Base-by-base conservation (phyloP, 441 rosid genomes). In the Rhodomyrtus psidioides region DNA sequence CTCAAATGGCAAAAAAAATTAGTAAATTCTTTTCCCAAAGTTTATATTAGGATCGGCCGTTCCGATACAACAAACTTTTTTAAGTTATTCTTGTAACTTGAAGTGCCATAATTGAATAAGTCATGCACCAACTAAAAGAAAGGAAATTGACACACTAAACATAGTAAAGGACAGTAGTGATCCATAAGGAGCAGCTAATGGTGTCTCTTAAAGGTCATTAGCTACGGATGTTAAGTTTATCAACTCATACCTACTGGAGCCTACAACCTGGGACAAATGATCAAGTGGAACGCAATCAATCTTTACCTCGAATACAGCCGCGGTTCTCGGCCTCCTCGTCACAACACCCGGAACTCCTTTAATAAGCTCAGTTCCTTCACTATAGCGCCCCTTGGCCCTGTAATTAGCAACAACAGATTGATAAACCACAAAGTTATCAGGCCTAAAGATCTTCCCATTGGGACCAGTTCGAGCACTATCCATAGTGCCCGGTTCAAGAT, bases 401-500 rank as follows among this genome's bases (percentile, higher is more conserved):
- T 34, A 34, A 34, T 34, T 34, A 34, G 34, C 34, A 34, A 4
- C 34, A 34, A 34, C 86, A 0, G 86, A 85, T 44, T 85, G 86
- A 34, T 83, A 83, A 76, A 85, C 75, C 17, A 85, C 86, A 85
- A 85, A 85, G 46, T 85, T 85, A 24, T 85, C 83, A 34, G 86
- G 86, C 86, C 86, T 85, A 42, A 85, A 85, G 65, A 76, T 76
- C 53, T 85, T 83, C 30, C 86, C 86, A 55, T 75, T 75, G 34
- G 86, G 86, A 54, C 86, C 74, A 54, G 86, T 85, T n/a, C 30
- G 28, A 46, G 75, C 82, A 34, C 65, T 76, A 85, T 85, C 86
- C 86, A 85, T 85, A 8, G 86, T 75, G 39, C 86, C 83, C 1
- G 86, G 86, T 75, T 85, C 86, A 85, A 85, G 86, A 75, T 85